A percentile compares a stretch with the other conserved stretches of the same genome.
These are phyloP conservation scores for Inga laurina DNA, from an alignment of 306 rosid genomes.

Conservation along the genomic window DNA sequence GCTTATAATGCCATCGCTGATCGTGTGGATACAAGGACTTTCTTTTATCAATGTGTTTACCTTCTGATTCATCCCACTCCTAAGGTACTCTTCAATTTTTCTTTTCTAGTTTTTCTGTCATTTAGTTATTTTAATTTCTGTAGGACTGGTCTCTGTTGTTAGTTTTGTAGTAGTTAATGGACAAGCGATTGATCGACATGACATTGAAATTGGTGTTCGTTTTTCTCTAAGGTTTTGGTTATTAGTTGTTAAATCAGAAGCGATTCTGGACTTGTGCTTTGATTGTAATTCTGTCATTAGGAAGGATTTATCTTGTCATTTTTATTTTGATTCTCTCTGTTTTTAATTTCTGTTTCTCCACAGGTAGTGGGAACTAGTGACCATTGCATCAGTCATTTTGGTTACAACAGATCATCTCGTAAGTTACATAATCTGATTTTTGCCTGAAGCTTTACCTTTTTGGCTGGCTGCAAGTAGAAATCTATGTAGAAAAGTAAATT, in stretches of 20 bases:
- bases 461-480: background rate
- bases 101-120: background rate
- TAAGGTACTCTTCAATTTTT: slow-evolving; percentile 38
- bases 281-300: background rate
- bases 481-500: background rate
- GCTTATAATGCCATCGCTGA: slow-evolving; percentile 62
- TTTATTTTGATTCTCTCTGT: background rate
- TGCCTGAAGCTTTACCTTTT: no score
- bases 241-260: no score
- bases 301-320: background rate
- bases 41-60: slow-evolving; percentile 44
- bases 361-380: slow-evolving; percentile 66
- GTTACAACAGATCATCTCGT: slow-evolving; percentile 53
- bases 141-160: no score
- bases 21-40: slow-evolving; percentile 26
- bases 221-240: no score
- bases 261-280: no score
- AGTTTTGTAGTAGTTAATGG: no score
- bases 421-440: slow-evolving; percentile 30
- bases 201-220: no score
- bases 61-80: slow-evolving; percentile 69
- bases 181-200: no score
- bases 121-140: no score
- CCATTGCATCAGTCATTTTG: slow-evolving; percentile 58
- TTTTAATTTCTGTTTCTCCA: background rate